Conservation (phyloP, 2,329 filamentous ascomycete genomes). For the Xylariaceae sp. region DNA sequence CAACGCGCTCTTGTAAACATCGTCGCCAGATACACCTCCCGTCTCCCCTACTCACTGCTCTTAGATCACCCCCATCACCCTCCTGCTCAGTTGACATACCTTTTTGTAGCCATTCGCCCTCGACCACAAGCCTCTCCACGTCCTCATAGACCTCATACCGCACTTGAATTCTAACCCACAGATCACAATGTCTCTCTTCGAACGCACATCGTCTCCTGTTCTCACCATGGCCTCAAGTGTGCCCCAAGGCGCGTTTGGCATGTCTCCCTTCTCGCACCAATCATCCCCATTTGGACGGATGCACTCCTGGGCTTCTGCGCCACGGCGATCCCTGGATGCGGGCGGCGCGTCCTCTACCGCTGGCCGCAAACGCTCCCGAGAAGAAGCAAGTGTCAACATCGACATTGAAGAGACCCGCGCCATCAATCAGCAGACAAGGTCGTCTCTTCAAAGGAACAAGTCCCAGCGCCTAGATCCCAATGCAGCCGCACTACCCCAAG, state of each 20-base stretch:
- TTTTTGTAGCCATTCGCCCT: constrained; percentile 8
- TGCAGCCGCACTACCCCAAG: constrained; percentile 25
- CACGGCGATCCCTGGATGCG: constrained; percentile 29
- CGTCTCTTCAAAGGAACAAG: constrained; percentile 58
- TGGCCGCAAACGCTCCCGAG: constrained; percentile 71
- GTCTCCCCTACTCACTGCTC: constrained; percentile 20
- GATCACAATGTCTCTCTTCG: constrained; percentile 34
- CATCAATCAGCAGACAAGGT: constrained; percentile 43
- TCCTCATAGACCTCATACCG: constrained; percentile 27
- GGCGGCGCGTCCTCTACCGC: constrained; percentile 35
- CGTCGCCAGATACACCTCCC: constrained; percentile 10
- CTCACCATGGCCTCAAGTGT: constrained; percentile 40
- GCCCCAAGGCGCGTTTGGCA: constrained; percentile 38
- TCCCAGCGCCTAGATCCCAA: constrained; percentile 55
- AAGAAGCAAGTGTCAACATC: constrained; percentile 65
- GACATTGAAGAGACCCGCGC: constrained; percentile 44
- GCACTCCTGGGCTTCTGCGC: constrained; percentile 31
- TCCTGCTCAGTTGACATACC: constrained; percentile 5
- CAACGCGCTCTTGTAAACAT: neutral
- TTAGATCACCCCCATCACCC: constrained; percentile 20
- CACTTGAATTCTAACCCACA: constrained; percentile 28
- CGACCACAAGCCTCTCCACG: constrained; percentile 16
- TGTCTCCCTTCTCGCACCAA: constrained; percentile 36
- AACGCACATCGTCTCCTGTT: constrained; percentile 33
- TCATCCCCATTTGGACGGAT: constrained; percentile 28